Base-by-base conservation (phyloP, 805 yeast species). In the Hanseniaspora valbyensis region DNA sequence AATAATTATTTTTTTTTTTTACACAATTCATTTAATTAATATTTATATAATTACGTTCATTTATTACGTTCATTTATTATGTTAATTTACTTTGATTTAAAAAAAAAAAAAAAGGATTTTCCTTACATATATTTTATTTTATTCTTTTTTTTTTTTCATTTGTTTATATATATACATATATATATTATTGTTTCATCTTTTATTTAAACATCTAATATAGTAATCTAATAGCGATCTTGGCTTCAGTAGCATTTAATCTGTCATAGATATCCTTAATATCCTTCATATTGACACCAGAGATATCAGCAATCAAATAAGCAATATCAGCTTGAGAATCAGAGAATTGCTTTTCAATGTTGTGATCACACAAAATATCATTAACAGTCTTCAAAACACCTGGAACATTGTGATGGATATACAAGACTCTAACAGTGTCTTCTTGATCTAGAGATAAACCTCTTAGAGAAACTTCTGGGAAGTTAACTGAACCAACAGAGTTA, bases 331-430 rank as follows among this genome's bases (percentile, higher is more conserved):
- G 79, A 24, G 96, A 88, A 67, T 92, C 97, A n/a, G 96, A 83
- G 71, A 80, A 92, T 73, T 92, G 98, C 70, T 92, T 90, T 70
- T 89, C 96, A 68, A 92, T 92, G 70, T 92, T 92, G 75, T 92
- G 89, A 66, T 81, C 81, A 53, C 95, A 83, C 68, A 92, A 78
- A 59, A 92, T 86, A 73, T 90, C 90, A 75, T 92, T 92, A 62
- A 92, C 98, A 38, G 95, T 87, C 67, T 87, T 85, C 77, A 92
- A 76, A 52, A 92, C 98, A 79, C 98, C 98, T 26, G 98, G 98
- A 60, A 92, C 96, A 69, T 92, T 92, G 70, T 85, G 92, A 72
- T 92, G 98, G 62, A 89, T 84, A 70, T 92, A 92, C 61, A 92
- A 74, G 38, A 92, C 95, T 72, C 98, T 85, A 58, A 89, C 96